Conservation (phyloP, 2,329 filamentous ascomycete genomes). For the Colletotrichum sp. region DNA sequence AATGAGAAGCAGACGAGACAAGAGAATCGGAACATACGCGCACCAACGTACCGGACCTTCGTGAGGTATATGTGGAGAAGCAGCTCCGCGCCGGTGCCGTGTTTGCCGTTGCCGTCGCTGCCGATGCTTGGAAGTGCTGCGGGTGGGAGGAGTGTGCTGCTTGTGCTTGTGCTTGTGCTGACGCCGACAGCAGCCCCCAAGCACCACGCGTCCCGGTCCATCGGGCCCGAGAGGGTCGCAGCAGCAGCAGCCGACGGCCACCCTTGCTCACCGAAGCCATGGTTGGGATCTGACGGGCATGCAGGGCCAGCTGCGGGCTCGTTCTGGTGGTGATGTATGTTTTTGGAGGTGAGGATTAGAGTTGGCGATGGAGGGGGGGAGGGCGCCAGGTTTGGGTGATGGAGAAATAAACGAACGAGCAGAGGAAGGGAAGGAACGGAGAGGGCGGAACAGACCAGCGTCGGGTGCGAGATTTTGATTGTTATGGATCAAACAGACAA, state of each 20-base stretch:
- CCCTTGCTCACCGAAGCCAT: slow-evolving; percentile 19
- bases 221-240: slow-evolving; percentile 11
- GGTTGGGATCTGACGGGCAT: slow-evolving; percentile 2
- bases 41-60: slow-evolving; percentile 15
- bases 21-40: not conserved
- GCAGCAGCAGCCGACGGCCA: slow-evolving; percentile 9
- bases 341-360: not conserved
- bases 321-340: not conserved
- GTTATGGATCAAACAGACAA: not conserved
- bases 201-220: slow-evolving; percentile 14
- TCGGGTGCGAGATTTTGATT: slow-evolving; percentile 5
- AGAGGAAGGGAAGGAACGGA: not conserved
- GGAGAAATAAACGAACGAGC: no score
- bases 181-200: slow-evolving; percentile 6
- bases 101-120: not conserved
- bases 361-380: not conserved
- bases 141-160: not conserved
- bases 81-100: not conserved
- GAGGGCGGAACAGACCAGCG: not conserved
- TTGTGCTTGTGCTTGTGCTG: not conserved
- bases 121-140: not conserved
- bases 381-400: not conserved
- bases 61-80: slow-evolving; percentile 19
- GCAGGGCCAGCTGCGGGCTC: slow-evolving; percentile 19
- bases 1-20: not conserved